phyloP scores from a whole-genome alignment of 495 filamentous ascomycete genomes.

The Aspergillus coremiiformis region DNA sequence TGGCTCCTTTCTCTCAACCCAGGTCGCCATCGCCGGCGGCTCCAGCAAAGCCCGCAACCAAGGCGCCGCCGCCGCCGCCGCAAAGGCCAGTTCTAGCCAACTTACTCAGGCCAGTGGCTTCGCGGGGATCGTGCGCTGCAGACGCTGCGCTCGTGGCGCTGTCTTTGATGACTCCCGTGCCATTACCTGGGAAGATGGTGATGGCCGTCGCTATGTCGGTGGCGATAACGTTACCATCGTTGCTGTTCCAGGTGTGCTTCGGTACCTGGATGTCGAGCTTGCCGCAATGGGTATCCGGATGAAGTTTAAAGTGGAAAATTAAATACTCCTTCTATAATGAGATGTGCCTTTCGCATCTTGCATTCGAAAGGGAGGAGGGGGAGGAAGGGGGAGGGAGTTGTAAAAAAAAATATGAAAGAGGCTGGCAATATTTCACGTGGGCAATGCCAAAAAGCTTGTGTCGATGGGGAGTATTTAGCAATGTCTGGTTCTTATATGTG shows the following conservation, averaged over 20 bases:
- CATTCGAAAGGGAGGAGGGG: background rate
- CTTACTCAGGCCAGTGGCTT: constrained; percentile 31
- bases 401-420: constrained; percentile 2
- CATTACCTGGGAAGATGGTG: constrained; percentile 86
- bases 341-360: background rate
- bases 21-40: constrained; percentile 53
- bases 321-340: background rate
- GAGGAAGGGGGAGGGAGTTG: too few species aligned
- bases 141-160: constrained; percentile 68
- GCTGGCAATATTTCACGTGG: background rate
- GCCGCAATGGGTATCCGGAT: constrained; percentile 88
- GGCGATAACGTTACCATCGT: constrained; percentile 86
- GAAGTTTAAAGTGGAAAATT: constrained; percentile 70
- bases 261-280: constrained; percentile 90
- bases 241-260: constrained; percentile 84
- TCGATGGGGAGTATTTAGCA: background rate
- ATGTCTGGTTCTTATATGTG: background rate
- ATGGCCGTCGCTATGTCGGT: constrained; percentile 71
- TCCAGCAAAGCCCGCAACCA: constrained; percentile 22
- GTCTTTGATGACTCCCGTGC: constrained; percentile 54
- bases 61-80: constrained; percentile 24
- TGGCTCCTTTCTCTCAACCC: constrained; percentile 79
- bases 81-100: constrained; percentile 28
- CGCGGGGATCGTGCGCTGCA: constrained; percentile 70
- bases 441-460: background rate